phyloP scores from a whole-genome alignment of 805 yeast species.

The Candida cerambycidarum region DNA sequence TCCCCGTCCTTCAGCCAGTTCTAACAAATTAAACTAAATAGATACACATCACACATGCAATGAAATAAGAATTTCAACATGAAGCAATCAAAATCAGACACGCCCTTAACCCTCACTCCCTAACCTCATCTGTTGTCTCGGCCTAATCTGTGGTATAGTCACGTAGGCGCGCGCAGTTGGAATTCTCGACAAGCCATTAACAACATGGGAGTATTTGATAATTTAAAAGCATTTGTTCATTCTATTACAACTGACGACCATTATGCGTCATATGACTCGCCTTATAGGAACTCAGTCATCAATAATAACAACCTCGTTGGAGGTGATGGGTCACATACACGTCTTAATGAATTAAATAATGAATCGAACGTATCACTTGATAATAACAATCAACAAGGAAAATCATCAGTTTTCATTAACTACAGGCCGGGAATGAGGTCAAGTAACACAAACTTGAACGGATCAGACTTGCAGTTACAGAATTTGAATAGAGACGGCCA shows the following conservation, averaged over 20 bases:
- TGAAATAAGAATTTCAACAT: no score
- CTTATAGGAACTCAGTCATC: conserved; percentile 26
- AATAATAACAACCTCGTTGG: conserved; percentile 12
- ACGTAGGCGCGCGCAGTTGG: no score
- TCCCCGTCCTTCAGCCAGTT: no score
- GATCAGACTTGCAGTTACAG: conserved; percentile 46
- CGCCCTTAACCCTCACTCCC: no score
- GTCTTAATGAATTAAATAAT: conserved; percentile 37
- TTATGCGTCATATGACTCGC: conserved; percentile 53
- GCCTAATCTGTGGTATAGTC: no score
- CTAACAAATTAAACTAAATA: no score
- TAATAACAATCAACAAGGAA: conserved; percentile 15
- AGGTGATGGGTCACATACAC: conserved; percentile 23
- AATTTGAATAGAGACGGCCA: conserved; percentile 46
- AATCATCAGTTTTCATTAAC: conserved; percentile 23
- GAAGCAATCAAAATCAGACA: no score
- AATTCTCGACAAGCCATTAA: background rate
- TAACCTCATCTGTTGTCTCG: no score
- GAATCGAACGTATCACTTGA: conserved; percentile 27
- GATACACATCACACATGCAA: no score
- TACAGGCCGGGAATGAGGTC: conserved; percentile 47
- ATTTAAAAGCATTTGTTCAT: conserved; percentile 41
- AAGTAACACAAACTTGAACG: conserved; percentile 33
- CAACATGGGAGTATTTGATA: conserved; percentile 38
- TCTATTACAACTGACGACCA: conserved; percentile 60